Base-by-base conservation (phyloP, 495 filamentous ascomycete species). In the Daldinia grandis region DNA sequence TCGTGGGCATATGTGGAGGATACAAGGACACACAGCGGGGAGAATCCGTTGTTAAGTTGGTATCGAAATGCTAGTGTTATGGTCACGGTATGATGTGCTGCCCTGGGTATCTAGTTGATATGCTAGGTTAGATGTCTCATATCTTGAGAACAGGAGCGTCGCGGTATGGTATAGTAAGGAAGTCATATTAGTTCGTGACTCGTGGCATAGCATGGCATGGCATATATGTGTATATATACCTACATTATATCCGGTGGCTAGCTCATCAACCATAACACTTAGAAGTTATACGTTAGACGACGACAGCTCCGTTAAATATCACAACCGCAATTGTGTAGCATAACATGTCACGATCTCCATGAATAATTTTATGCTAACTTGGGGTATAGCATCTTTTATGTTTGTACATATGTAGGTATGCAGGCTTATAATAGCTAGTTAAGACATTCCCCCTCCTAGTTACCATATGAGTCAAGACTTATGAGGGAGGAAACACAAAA, bases 1-100 rank as follows among this genome's bases (percentile, higher is more conserved):
- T 83, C 91, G 19, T 97, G 96, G 93, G 93, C 95, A 12, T 93
- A 92, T 75, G 82, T 97, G 37, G 92, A 96, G 74, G 93, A 95
- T 72, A 98, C 94, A 10, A 86, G 91, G 83, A 97, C 94, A 15
- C 81, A 81, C 72, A 95, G 88, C 79, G 95, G 96, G 10, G 95
- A 99, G 83, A 98, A 97, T 78, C 96, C 96, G 49, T 76, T 98
- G 78, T 68, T 99, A 78, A 90, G 80, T 64, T 98, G 95, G 94
- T 99, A 97, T 78, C 92, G 92, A 81, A 98, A 97, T 80, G 92
- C 92, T 69, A 94, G 90, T 76, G 89, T 97, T 78, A 85, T 98
- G 86, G 90, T 89, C 62, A 96, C 92, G 63, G 88, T 96, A 66
- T 93, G 69, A 58, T 27, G 38, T 5, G 1, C 40, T n/a, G 47